phyloP scores from a whole-genome alignment of 73 alveolate genomes.

The Paramecium pentaurelia region DNA sequence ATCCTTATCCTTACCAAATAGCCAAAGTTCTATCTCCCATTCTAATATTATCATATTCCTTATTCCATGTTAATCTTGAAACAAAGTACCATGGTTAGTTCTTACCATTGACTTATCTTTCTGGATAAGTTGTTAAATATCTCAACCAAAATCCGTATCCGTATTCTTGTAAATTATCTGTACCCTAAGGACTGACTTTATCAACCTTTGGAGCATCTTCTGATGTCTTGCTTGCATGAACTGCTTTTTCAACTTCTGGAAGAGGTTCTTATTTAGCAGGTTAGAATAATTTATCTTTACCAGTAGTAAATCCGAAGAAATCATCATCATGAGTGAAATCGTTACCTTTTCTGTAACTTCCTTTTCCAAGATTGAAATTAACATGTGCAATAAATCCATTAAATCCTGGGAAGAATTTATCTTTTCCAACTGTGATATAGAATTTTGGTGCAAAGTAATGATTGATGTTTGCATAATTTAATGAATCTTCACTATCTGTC shows the following conservation, averaged over 20 bases:
- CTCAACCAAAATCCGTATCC: slow-evolving; percentile 40
- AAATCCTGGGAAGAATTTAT: slow-evolving; percentile 24
- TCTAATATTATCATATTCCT: neutral
- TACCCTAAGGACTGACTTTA: neutral
- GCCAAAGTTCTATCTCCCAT: slow-evolving; percentile 34
- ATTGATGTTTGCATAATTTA: neutral
- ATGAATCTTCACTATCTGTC: slow-evolving; percentile 37
- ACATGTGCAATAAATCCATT: neutral
- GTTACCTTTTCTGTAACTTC: slow-evolving; percentile 15
- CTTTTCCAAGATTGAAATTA: slow-evolving; percentile 14
- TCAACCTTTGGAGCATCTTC: slow-evolving; percentile 9
- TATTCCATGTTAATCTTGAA: slow-evolving; percentile 12
- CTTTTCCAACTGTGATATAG: slow-evolving; percentile 27
- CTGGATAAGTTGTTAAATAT: slow-evolving; percentile 1
- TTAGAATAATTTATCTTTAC: neutral
- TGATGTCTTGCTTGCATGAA: neutral
- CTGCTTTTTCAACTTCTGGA: neutral
- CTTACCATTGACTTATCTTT: neutral
- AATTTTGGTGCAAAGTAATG: slow-evolving; percentile 34
- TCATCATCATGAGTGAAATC: slow-evolving; percentile 45
- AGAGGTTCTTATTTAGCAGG: neutral
- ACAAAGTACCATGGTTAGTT: slow-evolving; percentile 28
- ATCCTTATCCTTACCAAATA: slow-evolving; percentile 46
- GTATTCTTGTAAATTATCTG: neutral
- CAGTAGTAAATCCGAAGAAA: slow-evolving; percentile 13